Evolutionary conservation across 257 asterid genomes (phyloP), one percentile per base, ranked within the genome.

Genomic region (Solanum pennellii): DNA sequence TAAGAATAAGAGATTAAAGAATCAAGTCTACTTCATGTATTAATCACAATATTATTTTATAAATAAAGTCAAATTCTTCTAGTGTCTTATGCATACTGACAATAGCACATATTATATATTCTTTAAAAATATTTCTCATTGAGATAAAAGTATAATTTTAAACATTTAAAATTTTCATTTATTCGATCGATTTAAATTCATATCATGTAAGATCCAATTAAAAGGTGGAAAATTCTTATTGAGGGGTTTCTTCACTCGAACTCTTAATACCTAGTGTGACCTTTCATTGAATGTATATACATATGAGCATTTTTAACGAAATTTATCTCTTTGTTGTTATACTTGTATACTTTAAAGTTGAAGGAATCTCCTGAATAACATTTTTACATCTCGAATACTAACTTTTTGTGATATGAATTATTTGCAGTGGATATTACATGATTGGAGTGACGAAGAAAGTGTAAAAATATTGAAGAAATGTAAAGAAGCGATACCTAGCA

Each of bases 391-490:
- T 60, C 10, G 10, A 56, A 56, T 66, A 7, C 76, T 69, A 37
- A 74, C 29, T 18, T 18, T 18, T 73, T 73, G 47, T 23, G 2
- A 72, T 75, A 75, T 56, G 41, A 42, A 1, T n/a, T 10, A 39
- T 13, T 35, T 84, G 25, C 86, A 90, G 91, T 89, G 91, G 91
- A 87, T 90, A 56, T 74, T 90, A 39, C 91, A 90, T 68, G 89
- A 88, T 6, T 90, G 89, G 92, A 72, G 66, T 14, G 92, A 90
- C 10, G 86, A 88, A 82, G 88, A 87, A 60, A 83, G 87, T 8
- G 49, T 90, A 16, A 59, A 79, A 31, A 71, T 85, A 42, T 18
- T 90, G 5, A 62, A 84, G 86, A 90, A 80, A 65, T 88, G 89
- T 20, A 90, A 82, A 60, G 90, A 88, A 14, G 88, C 91, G 21